Percentiles rank a stretch among this genome's conserved stretches.
Evolutionary conservation across 2,329 filamentous ascomycete genomes (phyloP).

Genomic region (Blastomyces gilchristii): DNA sequence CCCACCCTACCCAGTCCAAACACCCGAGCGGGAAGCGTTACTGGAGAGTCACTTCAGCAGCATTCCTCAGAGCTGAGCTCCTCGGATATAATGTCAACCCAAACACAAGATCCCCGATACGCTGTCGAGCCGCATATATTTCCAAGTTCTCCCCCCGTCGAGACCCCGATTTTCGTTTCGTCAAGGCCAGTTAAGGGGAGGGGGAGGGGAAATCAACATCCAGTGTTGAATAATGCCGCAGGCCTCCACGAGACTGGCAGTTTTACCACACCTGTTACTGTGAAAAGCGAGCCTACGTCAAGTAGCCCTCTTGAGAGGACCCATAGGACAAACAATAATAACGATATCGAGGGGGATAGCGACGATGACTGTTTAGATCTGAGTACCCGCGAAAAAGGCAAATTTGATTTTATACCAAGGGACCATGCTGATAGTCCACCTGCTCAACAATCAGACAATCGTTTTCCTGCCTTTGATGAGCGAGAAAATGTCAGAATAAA

Average conservation of each 20-base stretch:
- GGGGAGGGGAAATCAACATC: background rate
- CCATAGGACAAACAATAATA: background rate
- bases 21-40: background rate
- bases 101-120: conserved; percentile 14
- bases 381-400: background rate
- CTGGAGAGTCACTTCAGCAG: background rate
- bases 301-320: conserved; percentile 24
- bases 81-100: conserved; percentile 11
- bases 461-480: background rate
- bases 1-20: conserved; percentile 2
- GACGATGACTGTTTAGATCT: conserved; percentile 1
- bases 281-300: conserved; percentile 30
- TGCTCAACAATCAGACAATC: background rate
- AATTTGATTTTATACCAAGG: background rate
- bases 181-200: conserved; percentile 19
- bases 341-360: background rate
- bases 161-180: conserved; percentile 7
- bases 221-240: background rate
- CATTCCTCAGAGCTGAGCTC: background rate
- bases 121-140: conserved; percentile 3
- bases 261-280: conserved; percentile 16
- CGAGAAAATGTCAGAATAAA: background rate
- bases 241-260: conserved; percentile 7
- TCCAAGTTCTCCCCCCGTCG: conserved; percentile 12
- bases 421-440: background rate